Evolutionary conservation across 2,329 filamentous ascomycete genomes (phyloP).

Genomic region (Exserohilum rostratum): DNA sequence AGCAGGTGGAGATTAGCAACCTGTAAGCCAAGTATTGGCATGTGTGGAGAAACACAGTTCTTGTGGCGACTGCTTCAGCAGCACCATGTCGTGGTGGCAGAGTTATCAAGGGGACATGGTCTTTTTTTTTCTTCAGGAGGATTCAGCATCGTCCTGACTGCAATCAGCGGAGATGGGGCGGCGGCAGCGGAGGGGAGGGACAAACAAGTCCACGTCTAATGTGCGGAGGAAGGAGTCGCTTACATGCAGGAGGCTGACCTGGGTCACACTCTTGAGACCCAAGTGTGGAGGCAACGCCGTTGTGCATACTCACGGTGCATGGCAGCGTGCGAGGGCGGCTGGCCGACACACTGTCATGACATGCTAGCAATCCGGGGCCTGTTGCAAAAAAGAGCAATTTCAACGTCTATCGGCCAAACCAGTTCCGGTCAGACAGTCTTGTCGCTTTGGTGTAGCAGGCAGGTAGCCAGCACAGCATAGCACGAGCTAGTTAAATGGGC

Average conservation of each 20-base stretch:
- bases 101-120: not conserved
- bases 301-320: slow-evolving; percentile 31
- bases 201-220: slow-evolving; percentile 17
- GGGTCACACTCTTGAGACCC: slow-evolving; percentile 12
- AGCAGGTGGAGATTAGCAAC: not conserved
- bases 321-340: slow-evolving; percentile 17
- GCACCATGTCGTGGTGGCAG: not conserved
- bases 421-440: slow-evolving; percentile 22
- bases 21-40: slow-evolving; percentile 1
- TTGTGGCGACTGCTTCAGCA: not conserved
- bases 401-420: slow-evolving; percentile 11
- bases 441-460: slow-evolving; percentile 16
- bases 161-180: slow-evolving; percentile 9
- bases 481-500: slow-evolving; percentile 32
- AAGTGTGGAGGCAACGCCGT: slow-evolving; percentile 38
- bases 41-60: not conserved
- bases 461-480: not conserved
- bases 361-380: slow-evolving; percentile 24
- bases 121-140: not conserved
- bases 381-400: slow-evolving; percentile 18
- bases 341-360: slow-evolving; percentile 8
- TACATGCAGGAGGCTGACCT: slow-evolving; percentile 31
- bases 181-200: slow-evolving; percentile 3
- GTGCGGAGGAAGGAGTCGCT: slow-evolving; percentile 12
- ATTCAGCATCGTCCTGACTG: not conserved